Evolutionary conservation across 345 rosid genomes (phyloP).

Genomic region (Conringia planisiliqua): DNA sequence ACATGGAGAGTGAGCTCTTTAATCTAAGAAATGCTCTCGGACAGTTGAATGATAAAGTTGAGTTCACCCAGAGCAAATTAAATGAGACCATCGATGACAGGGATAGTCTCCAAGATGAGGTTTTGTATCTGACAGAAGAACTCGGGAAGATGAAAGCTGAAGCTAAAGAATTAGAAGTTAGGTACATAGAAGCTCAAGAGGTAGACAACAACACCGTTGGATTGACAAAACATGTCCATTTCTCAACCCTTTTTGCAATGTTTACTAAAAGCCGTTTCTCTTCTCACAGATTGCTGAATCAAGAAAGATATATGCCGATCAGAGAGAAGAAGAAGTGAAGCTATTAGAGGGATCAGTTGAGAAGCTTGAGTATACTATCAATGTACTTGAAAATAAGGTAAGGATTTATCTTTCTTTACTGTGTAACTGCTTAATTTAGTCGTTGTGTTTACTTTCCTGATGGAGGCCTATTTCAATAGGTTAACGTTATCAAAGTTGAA

Average conservation of each 20-base stretch:
- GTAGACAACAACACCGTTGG: conserved; percentile 34
- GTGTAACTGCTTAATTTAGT: not conserved
- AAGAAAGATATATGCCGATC: conserved; percentile 61
- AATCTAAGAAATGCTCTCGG: conserved; percentile 56
- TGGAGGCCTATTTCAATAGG: conserved; percentile 43
- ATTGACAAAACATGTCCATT: not conserved
- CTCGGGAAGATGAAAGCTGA: conserved; percentile 47
- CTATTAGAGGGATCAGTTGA: conserved; percentile 87
- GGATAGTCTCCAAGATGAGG: conserved; percentile 55
- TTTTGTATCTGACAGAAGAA: conserved; percentile 55
- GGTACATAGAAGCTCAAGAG: conserved; percentile 69
- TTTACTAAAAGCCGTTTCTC: conserved; percentile 1
- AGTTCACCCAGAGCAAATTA: conserved; percentile 46
- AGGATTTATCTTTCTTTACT: conserved; percentile 15
- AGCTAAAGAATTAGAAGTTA: conserved; percentile 62
- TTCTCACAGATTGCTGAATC: conserved; percentile 68
- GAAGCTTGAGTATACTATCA: conserved; percentile 78
- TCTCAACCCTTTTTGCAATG: conserved; percentile 5
- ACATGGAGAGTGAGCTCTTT: conserved; percentile 67
- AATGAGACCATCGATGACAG: conserved; percentile 53
- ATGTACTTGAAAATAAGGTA: conserved; percentile 85
- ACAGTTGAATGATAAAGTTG: conserved; percentile 55
- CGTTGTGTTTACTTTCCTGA: conserved; percentile 26
- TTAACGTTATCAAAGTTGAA: conserved; percentile 82
- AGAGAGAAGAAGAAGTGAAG: conserved; percentile 82